Evolutionary conservation across 78 protist genomes (phyloP), one percentile per base, ranked within the genome.

Genomic region (Pelomyxa schiedti): DNA sequence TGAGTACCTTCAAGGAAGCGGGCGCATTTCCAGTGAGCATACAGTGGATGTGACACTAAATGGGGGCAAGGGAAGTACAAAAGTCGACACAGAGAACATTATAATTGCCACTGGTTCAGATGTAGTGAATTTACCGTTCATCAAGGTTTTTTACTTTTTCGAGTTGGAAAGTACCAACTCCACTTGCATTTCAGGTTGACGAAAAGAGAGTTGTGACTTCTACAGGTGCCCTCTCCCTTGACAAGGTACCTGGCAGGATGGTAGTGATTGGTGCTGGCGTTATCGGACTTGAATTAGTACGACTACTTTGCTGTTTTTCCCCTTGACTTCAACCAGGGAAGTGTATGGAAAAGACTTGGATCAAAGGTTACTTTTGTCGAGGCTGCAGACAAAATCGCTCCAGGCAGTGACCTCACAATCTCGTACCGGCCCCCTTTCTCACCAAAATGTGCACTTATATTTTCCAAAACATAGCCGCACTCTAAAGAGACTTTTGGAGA

Each of bases 231-330:
- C 89, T 97, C 3, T 9, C 84, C 4, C 69, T 98, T 36, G 29
- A 42, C 42, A 24, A 68, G 72, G 90, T 96, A n/a, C 99, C 99
- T 63, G 75, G 95, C 88, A 63, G 78, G 32, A 8, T 97, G 77
- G 72, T 93, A 22, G 92, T 96, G n/a, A 82, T 96, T 30, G 98
- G 99, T 9, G 99, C 92, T 9, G 99, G 99, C 29, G 99, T 98
- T 30, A 98, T 98, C 72, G 99, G 99, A 68, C 88, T 97, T 7
- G 99, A 97, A 81, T 53, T 95, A n/a, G n/a, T n/a, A n/a, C n/a
- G n/a, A n/a, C n/a, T n/a, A n/a, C n/a, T n/a, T n/a, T n/a, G n/a
- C n/a, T n/a, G n/a, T n/a, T n/a, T n/a, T n/a, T n/a, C n/a, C n/a
- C n/a, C n/a, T n/a, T n/a, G n/a, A n/a, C n/a, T n/a, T n/a, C n/a